These are phyloP conservation scores for Sclerotinia nivalis DNA, from an alignment of 2,329 filamentous ascomycete species.

Conservation along the genomic window DNA sequence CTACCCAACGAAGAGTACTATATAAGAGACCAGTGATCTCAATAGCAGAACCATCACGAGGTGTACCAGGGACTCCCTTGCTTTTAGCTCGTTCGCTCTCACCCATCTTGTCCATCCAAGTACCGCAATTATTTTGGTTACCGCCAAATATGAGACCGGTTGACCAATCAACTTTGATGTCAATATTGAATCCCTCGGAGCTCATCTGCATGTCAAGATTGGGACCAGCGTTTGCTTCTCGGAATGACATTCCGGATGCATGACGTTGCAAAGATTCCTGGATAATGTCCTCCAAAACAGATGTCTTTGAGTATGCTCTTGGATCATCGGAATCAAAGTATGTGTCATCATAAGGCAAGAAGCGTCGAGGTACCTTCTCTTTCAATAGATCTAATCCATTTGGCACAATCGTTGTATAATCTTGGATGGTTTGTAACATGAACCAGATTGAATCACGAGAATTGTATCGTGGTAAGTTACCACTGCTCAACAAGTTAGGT, in stretches of 20 bases:
- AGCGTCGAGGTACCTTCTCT: slow-evolving; percentile 77
- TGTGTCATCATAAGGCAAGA: slow-evolving; percentile 92
- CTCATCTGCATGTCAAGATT: slow-evolving; percentile 91
- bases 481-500: slow-evolving; percentile 86
- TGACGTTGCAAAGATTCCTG: slow-evolving; percentile 93
- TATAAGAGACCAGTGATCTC: slow-evolving; percentile 95
- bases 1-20: slow-evolving; percentile 82
- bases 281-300: slow-evolving; percentile 83
- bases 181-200: slow-evolving; percentile 86
- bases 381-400: slow-evolving; percentile 73
- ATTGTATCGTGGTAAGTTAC: slow-evolving; percentile 87
- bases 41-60: slow-evolving; percentile 89
- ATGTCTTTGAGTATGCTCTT: slow-evolving; percentile 81
- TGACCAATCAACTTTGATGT: slow-evolving; percentile 87
- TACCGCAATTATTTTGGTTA: slow-evolving; percentile 92
- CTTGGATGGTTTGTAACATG: slow-evolving; percentile 93
- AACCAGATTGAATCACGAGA: slow-evolving; percentile 97
- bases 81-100: slow-evolving; percentile 87
- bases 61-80: slow-evolving; percentile 94
- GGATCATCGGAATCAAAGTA: slow-evolving; percentile 84
- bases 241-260: slow-evolving; percentile 85
- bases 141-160: slow-evolving; percentile 92
- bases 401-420: slow-evolving; percentile 81
- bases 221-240: slow-evolving; percentile 90
- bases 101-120: slow-evolving; percentile 99